Evolutionary conservation across 2,329 filamentous ascomycete species (phyloP).

Genomic region (Fusarium mangiferae): DNA sequence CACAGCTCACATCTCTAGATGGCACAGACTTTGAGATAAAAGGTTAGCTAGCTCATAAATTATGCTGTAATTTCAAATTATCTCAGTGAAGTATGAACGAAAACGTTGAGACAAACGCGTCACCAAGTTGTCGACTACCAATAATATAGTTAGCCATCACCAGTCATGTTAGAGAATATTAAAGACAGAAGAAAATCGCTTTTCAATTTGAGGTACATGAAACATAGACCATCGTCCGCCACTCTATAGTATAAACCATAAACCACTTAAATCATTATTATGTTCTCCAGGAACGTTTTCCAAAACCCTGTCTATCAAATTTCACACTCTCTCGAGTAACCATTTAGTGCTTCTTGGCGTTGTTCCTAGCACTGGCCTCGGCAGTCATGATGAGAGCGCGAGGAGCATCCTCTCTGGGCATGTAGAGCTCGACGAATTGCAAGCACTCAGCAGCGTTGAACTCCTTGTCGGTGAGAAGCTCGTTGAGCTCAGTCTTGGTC

Average conservation of each 20-base stretch:
- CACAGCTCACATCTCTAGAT: neutral
- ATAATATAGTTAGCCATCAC: neutral
- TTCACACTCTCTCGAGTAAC: neutral
- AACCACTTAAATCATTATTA: constrained; percentile 38
- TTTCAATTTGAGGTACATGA: constrained; percentile 36
- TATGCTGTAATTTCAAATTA: neutral
- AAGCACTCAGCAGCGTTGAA: constrained; percentile 68
- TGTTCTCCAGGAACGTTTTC: constrained; percentile 30
- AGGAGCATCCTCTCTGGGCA: constrained; percentile 83
- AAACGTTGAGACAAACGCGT: neutral
- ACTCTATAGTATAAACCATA: constrained; percentile 31
- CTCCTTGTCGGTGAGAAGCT: constrained; percentile 69
- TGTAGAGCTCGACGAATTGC: constrained; percentile 84
- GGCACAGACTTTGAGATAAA: neutral
- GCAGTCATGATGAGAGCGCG: constrained; percentile 75
- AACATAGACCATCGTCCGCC: constrained; percentile 10
- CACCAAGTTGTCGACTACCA: neutral
- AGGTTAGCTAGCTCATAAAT: too few relatives aligned
- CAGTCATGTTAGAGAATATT: neutral
- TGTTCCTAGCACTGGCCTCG: constrained; percentile 75
- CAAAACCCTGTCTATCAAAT: constrained; percentile 15
- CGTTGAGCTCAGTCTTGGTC: constrained; percentile 74
- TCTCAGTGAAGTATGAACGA: neutral
- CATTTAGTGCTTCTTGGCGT: constrained; percentile 58
- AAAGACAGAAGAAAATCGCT: constrained; percentile 28